A percentile compares a stretch with the other conserved stretches of the same genome.
These are phyloP conservation scores for Bipolaris victoriae DNA, from an alignment of 2,329 filamentous ascomycete genomes.

Conservation along the genomic window DNA sequence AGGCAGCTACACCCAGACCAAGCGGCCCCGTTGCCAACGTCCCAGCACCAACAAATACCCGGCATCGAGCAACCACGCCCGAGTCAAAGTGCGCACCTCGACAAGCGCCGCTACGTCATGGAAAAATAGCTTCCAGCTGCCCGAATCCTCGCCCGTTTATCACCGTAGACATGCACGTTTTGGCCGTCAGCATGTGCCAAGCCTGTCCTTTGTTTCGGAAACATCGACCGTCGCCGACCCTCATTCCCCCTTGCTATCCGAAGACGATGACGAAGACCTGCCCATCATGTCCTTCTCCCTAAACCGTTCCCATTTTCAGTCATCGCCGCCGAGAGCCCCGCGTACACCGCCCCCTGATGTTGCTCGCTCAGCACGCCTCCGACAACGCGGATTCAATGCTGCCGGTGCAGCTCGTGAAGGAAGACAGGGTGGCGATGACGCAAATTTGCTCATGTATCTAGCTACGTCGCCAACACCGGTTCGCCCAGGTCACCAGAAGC, in stretches of 20 bases:
- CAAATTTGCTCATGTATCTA: constrained; percentile 84
- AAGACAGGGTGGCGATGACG: constrained; percentile 78
- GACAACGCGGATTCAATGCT: constrained; percentile 48
- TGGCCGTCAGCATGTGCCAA: constrained; percentile 69
- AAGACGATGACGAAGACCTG: constrained; percentile 84
- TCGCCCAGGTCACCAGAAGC: constrained; percentile 55
- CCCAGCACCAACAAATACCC: constrained; percentile 37
- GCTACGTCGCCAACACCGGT: constrained; percentile 91
- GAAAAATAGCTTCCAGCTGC: constrained; percentile 77
- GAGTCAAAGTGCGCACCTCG: constrained; percentile 68
- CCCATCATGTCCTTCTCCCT: constrained; percentile 75
- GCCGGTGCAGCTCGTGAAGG: constrained; percentile 52
- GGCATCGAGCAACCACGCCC: constrained; percentile 65
- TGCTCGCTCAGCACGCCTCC: constrained; percentile 50
- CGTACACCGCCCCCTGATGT: constrained; percentile 50
- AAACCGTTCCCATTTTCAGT: constrained; percentile 64
- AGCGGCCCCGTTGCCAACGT: constrained; percentile 44
- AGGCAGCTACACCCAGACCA: constrained; percentile 57
- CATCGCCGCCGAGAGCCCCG: constrained; percentile 73
- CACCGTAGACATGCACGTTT: constrained; percentile 76
- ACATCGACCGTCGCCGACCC: constrained; percentile 69
- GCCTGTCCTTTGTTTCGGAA: constrained; percentile 79
- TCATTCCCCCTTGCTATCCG: constrained; percentile 65
- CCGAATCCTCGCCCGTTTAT: constrained; percentile 87
- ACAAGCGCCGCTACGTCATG: constrained; percentile 67